Evolutionary conservation across 2,329 filamentous ascomycete genomes (phyloP), one percentile per base, ranked within the genome.

Genomic region (Fusarium coffeatum): DNA sequence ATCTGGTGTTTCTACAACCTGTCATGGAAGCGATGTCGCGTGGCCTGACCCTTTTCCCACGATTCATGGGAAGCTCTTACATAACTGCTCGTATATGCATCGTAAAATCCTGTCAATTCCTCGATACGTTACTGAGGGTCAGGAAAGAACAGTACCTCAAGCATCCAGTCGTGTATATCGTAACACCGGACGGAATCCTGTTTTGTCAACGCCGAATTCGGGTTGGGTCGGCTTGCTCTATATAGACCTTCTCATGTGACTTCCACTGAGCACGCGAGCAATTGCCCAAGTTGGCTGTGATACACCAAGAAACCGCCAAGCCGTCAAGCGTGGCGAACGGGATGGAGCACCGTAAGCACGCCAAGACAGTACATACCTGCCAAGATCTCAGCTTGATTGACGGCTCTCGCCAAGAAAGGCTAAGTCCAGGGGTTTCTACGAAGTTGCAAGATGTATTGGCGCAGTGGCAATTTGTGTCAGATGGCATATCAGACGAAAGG

Each of bases 281-380:
- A 4, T 28, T 53, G 4, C 49, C 22, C 4, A n/a, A 13, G 16
- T 41, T 8, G 23, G 49, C 0, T 11, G 6, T 6, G 8, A n/a
- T 27, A 25, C 23, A 54, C 40, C 27, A 64, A 68, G 53, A 18
- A 4, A n/a, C 18, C 48, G 47, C 56, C 48, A 34, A 56, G 62
- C 22, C 1, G 1, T 10, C 9, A 27, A 12, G 6, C n/a, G 11
- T 41, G 15, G 53, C 41, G 40, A 25, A 48, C 32, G 28, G 25
- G 13, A 30, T 2, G 7, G 10, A 13, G 13, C 32, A 23, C 23
- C n/a, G 22, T 46, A 23, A 41, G 28, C n/a, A 30, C 25, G 65
- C 50, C 50, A 69, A 54, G 37, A 25, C 11, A 13, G 3, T 43
- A 13, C 11, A 28, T 2, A 28, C 22, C 6, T 28, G 55, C 65